phyloP scores from a whole-genome alignment of 192 early-diverging fungal species.

The Geosiphon pyriformis region DNA sequence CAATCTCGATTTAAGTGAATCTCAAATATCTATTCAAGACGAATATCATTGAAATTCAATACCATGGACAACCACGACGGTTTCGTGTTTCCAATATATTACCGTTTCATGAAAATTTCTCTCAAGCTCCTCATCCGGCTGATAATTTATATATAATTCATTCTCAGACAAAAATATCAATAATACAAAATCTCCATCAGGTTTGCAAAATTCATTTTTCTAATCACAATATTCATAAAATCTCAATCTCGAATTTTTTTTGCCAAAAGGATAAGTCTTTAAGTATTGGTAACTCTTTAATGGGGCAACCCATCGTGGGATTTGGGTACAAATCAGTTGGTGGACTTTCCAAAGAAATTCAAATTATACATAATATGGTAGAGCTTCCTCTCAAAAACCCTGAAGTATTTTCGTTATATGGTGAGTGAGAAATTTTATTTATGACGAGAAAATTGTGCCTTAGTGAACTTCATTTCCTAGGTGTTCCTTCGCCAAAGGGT shows the following conservation, averaged over 20 bases:
- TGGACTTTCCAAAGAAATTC: constrained; percentile 70
- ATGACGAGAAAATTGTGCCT: neutral
- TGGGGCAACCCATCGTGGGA: no score
- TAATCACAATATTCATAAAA: no score
- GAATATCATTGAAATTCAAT: constrained; percentile 50
- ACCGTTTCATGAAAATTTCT: neutral
- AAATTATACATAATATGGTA: constrained; percentile 75
- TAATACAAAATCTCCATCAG: no score
- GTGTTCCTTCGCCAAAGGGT: constrained; percentile 85
- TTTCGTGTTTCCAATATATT: constrained; percentile 36
- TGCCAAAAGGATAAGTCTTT: no score
- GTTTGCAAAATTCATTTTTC: no score
- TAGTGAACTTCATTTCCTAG: constrained; percentile 27
- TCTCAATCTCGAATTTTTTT: no score
- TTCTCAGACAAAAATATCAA: no score
- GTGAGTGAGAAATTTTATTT: constrained; percentile 29
- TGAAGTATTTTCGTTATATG: constrained; percentile 66
- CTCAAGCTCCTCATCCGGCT: neutral
- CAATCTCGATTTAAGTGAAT: no score
- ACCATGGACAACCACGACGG: constrained; percentile 44
- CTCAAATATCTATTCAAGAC: constrained; percentile 48
- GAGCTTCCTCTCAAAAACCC: constrained; percentile 72
- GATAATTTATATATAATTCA: no score
- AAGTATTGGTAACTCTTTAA: no score
- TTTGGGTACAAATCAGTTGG: constrained; percentile 64